Conservation (phyloP, 768 basidiomycete species). For the Termitomyces eurrhizus region DNA sequence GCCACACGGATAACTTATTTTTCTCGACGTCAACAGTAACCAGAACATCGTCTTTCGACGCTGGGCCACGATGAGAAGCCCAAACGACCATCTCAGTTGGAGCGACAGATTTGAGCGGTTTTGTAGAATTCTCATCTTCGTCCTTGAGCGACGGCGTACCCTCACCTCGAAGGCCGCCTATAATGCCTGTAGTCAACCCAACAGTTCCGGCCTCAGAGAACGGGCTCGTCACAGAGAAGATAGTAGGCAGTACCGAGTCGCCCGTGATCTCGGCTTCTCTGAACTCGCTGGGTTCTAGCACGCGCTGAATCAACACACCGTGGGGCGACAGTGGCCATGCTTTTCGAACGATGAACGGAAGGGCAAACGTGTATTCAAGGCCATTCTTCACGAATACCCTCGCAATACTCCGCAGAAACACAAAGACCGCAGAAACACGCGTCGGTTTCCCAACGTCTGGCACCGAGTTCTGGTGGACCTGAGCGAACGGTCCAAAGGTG, state of each 20-base stretch:
- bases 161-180: slow-evolving; percentile 36
- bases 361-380: slow-evolving; percentile 68
- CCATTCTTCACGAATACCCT: slow-evolving; percentile 72
- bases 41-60: slow-evolving; percentile 42
- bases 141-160: slow-evolving; percentile 41
- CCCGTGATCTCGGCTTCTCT: slow-evolving; percentile 63
- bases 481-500: slow-evolving; percentile 54
- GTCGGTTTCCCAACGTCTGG: slow-evolving; percentile 31
- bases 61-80: slow-evolving; percentile 42
- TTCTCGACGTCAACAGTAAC: slow-evolving; percentile 58
- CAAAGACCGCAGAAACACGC: slow-evolving; percentile 60
- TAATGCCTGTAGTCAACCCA: slow-evolving; percentile 60
- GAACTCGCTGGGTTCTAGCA: slow-evolving; percentile 62
- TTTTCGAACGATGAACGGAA: slow-evolving; percentile 76
- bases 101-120: slow-evolving; percentile 51
- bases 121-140: slow-evolving; percentile 48
- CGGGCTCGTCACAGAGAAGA: slow-evolving; percentile 75
- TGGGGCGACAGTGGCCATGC: slow-evolving; percentile 80
- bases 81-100: slow-evolving; percentile 65
- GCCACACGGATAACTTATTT: slow-evolving; percentile 61
- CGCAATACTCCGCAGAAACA: slow-evolving; percentile 74
- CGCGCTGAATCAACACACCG: slow-evolving; percentile 76
- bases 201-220: slow-evolving; percentile 73
- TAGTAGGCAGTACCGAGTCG: slow-evolving; percentile 69
- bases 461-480: slow-evolving; percentile 35